Conservation (phyloP, 1,139 yeast genomes). For the Candida sojae region DNA sequence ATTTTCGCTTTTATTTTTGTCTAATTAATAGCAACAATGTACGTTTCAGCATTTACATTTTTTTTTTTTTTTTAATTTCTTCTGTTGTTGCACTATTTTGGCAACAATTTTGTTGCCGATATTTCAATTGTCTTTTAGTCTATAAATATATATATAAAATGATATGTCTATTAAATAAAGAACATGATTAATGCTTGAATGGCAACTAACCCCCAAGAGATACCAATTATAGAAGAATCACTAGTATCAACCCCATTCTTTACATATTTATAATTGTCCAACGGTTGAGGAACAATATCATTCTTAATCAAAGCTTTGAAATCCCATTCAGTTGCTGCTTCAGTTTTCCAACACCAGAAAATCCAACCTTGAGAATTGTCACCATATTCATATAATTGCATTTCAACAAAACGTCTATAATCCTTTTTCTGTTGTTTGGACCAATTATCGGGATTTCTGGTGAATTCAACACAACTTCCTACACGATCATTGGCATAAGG, state of each 20-base stretch:
- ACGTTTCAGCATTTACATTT: neutral
- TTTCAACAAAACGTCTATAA: slow-evolving; percentile 50
- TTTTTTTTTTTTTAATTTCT: neutral
- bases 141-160: neutral
- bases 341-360: slow-evolving; percentile 48
- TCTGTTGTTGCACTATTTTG: too few species aligned
- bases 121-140: neutral
- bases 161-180: slow-evolving; percentile 5
- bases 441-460: slow-evolving; percentile 37
- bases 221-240: neutral
- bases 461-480: slow-evolving; percentile 30
- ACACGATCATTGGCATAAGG: slow-evolving; percentile 39
- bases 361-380: slow-evolving; percentile 57
- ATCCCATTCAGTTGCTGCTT: slow-evolving; percentile 64
- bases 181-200: slow-evolving; percentile 2
- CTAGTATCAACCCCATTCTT: slow-evolving; percentile 37
- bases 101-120: neutral
- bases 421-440: slow-evolving; percentile 37
- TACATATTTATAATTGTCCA: slow-evolving; percentile 44
- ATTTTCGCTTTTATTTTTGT: neutral
- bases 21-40: neutral
- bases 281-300: slow-evolving; percentile 63
- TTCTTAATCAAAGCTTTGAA: slow-evolving; percentile 49
- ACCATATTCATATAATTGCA: slow-evolving; percentile 26
- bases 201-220: neutral